Evolutionary conservation across 2,329 filamentous ascomycete species (phyloP), one percentile per base, ranked within the genome.

Genomic region (Ascochyta lentis): DNA sequence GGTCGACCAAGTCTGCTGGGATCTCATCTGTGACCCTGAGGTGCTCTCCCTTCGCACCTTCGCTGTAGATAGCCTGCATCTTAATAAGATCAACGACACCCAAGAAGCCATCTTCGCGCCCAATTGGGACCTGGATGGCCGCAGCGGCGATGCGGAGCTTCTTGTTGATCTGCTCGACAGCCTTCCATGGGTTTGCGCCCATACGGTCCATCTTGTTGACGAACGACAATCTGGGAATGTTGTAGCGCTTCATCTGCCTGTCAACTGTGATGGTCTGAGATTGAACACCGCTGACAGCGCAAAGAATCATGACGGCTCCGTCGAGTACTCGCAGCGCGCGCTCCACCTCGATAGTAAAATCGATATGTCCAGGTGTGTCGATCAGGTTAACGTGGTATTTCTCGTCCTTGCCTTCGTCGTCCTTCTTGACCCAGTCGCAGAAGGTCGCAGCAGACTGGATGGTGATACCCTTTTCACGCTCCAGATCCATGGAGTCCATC

Each of bases 181-280:
- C 93, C 79, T 96, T 97, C 87, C 93, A 99, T 8, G 95, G 95
- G 75, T 99, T 98, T 63, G 95, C 91, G 57, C 95, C 95, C 90
- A 97, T 97, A 64, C 95, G 89, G 74, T 99, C 95, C 94, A 99
- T 98, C 84, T 99, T 99, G 83, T 99, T 99, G 75, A 99, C 87
- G 72, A 99, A 99, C 50, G 91, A 96, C 76, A 99, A 88, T 68
- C 95, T 86, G 58, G 95, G 95, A 60, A 99, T 89, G 73, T 98
- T 94, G 83, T 99, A 99, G 66, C 95, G 88, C 81, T 92, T 91
- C 95, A 99, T 99, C 81, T 99, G 95, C 67, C 95, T 86, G 77
- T 99, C 93, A 62, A 99, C 95, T 1, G 95, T 99, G 68, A 97
- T 97, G 19, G 95, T 99, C 80, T 99, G 95, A 73, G 89, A 94